These are phyloP conservation scores for Eucalyptus sp. DNA, from an alignment of 345 rosid genomes.

Conservation along the genomic window DNA sequence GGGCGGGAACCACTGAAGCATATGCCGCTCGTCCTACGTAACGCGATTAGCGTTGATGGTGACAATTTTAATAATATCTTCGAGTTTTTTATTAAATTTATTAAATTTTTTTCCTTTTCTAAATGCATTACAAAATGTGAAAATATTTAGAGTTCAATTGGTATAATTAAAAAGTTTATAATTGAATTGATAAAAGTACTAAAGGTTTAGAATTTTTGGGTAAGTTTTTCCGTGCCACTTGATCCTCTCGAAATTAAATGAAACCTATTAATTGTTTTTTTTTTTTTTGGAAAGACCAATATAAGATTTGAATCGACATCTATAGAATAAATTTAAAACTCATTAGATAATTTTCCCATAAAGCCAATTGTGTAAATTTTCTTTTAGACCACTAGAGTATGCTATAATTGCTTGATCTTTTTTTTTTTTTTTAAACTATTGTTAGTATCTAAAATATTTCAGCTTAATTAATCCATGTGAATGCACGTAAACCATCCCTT, in stretches of 20 bases:
- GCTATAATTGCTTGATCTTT: background rate
- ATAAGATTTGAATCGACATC: background rate
- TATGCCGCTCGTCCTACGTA: rapidly evolving
- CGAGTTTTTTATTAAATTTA: no score
- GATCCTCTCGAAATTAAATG: background rate
- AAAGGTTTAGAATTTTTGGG: no score
- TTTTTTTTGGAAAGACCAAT: no score
- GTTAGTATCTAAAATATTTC: background rate
- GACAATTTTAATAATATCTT: no score
- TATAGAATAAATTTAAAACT: background rate
- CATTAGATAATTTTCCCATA: background rate
- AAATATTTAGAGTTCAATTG: no score
- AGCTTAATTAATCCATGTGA: background rate
- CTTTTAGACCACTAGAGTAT: background rate
- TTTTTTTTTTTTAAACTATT: background rate
- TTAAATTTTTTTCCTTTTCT: no score
- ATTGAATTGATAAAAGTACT: no score
- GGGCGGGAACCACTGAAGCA: no score
- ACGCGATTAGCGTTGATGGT: rapidly evolving
- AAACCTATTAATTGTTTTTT: background rate
- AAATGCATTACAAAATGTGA: no score
- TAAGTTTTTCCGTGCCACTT: background rate
- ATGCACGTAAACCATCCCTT: background rate
- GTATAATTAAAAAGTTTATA: no score
- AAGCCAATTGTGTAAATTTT: background rate